phyloP scores from a whole-genome alignment of 805 yeast species.

The Lipomyces kockii region DNA sequence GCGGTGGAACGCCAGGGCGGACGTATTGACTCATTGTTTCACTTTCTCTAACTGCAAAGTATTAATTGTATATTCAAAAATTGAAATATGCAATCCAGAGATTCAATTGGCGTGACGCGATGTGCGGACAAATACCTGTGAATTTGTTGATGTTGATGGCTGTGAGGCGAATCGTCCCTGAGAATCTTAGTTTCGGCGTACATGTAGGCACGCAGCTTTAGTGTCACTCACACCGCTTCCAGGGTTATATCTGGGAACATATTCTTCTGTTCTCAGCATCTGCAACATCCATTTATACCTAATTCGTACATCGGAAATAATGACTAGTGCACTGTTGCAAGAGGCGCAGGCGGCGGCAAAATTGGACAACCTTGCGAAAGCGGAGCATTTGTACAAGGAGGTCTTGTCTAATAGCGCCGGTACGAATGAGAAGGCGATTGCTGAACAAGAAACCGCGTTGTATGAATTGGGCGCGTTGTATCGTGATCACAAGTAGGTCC shows the following conservation, averaged over 20 bases:
- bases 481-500: slow-evolving; percentile 47
- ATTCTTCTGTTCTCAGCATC: background rate
- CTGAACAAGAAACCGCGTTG: slow-evolving; percentile 70
- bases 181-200: background rate
- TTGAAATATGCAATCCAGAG: background rate
- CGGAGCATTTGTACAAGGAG: slow-evolving; percentile 63
- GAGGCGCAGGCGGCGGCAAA: slow-evolving; percentile 66
- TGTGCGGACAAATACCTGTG: background rate
- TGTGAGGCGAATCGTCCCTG: background rate
- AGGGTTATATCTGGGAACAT: background rate
- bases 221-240: background rate
- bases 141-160: background rate
- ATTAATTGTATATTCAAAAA: background rate
- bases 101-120: background rate
- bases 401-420: slow-evolving; percentile 49
- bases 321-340: slow-evolving; percentile 15
- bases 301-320: background rate
- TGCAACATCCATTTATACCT: background rate
- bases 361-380: slow-evolving; percentile 55
- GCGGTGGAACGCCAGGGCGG: slow-evolving; percentile 9
- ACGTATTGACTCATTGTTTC: background rate
- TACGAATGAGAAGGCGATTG: slow-evolving; percentile 51
- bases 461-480: slow-evolving; percentile 77
- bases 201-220: background rate
- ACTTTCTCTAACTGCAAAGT: background rate